Evolutionary conservation across 129 eudicot genomes (phyloP).

Genomic region (Ambrosia trifida): DNA sequence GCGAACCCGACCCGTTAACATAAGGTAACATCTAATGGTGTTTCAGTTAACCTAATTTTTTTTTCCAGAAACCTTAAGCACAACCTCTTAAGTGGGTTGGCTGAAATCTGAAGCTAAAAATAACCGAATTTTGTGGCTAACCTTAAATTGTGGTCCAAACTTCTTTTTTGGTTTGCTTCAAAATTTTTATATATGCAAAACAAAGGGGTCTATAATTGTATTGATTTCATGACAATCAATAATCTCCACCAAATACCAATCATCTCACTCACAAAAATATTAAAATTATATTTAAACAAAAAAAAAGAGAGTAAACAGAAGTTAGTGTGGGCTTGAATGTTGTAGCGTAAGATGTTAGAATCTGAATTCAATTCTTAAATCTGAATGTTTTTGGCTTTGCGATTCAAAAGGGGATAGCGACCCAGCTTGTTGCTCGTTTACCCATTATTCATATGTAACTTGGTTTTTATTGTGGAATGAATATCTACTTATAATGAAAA

Average conservation of each 20-base stretch:
- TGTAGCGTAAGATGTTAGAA: neutral
- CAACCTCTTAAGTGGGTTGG: neutral
- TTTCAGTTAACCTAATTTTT: neutral
- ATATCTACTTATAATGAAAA: too few species aligned
- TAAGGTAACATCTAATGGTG: neutral
- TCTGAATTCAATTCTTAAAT: neutral
- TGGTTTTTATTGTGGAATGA: too few species aligned
- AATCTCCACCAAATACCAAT: neutral
- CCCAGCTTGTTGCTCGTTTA: too few species aligned
- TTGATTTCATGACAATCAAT: neutral
- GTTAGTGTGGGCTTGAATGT: neutral
- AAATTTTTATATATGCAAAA: neutral
- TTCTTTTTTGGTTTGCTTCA: neutral
- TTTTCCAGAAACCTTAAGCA: neutral
- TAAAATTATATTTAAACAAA: neutral
- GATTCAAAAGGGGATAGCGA: too few species aligned
- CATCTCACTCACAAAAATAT: too few species aligned
- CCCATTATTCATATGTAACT: too few species aligned
- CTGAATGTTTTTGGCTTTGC: too few species aligned
- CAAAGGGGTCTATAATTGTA: neutral
- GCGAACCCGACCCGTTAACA: too few species aligned
- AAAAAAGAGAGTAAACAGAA: neutral
- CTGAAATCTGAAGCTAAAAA: neutral
- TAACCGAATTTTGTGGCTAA: conserved; percentile 2
- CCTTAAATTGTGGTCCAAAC: conserved; percentile 2